These are phyloP conservation scores for Umbelopsis sp. DNA, from an alignment of 371 early-diverging fungal species.

Conservation along the genomic window DNA sequence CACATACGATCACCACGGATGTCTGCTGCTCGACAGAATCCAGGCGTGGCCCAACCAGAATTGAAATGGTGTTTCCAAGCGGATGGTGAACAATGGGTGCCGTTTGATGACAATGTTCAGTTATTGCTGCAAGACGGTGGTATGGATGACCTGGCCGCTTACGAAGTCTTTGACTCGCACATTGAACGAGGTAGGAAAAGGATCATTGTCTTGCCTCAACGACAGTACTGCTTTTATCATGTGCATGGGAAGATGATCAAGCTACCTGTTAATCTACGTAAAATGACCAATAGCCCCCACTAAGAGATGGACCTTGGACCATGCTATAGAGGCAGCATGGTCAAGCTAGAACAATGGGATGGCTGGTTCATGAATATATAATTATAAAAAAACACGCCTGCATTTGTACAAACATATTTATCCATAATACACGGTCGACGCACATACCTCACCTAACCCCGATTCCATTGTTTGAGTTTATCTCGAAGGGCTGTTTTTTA, in stretches of 20 bases:
- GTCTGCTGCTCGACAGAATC: not conserved
- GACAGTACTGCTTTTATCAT: constrained; percentile 9
- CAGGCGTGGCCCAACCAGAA: not conserved
- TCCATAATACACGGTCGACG: no score
- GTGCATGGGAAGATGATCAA: constrained; percentile 7
- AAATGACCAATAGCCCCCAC: not conserved
- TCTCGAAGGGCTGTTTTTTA: no score
- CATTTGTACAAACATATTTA: no score
- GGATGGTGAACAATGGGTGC: not conserved
- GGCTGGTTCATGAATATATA: no score
- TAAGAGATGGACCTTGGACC: no score
- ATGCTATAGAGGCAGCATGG: no score
- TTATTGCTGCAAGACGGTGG: not conserved
- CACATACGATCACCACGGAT: not conserved
- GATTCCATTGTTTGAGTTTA: no score
- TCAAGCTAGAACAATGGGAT: no score
- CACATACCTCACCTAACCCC: no score
- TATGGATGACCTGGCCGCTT: not conserved
- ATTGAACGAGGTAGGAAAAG: constrained; percentile 8
- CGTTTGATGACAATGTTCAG: constrained; percentile 4
- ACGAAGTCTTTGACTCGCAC: constrained; percentile 3
- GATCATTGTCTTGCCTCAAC: not conserved
- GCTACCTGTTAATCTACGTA: not conserved
- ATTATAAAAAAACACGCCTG: no score
- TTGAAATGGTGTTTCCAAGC: constrained; percentile 8